Base-by-base conservation (phyloP, 495 filamentous ascomycete species). In the Bathelium albidoporum region DNA sequence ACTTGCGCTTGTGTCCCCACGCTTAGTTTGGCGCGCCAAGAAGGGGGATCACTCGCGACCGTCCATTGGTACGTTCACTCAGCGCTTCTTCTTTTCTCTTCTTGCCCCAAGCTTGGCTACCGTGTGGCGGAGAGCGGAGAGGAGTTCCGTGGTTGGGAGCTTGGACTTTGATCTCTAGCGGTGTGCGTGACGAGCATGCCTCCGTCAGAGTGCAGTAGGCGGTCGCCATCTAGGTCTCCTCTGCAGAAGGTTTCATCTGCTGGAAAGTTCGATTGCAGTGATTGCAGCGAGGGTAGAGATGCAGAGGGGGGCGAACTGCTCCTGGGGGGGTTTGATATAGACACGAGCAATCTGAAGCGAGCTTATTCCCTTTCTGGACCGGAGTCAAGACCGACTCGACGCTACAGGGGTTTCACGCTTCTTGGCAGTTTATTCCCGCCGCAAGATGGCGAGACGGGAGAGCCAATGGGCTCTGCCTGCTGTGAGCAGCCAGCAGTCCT, bases 381-480 rank as follows among this genome's bases (percentile, higher is more conserved):
- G 49, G 49, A 55, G 49, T 55, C 49, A 55, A 55, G 49, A 55
- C 49, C 49, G 49, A 55, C 12, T 55, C 49, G 22, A 55, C 49
- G 49, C 20, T 49, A 22, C 12, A 39, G 14, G 34, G 34, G 34
- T 39, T 14, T 39, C 34, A 39, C 14, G 34, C 14, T 39, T 39
- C 34, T 39, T 39, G 34, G 34, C 14, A 5, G 14, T 39, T 39
- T 39, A 39, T 39, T 39, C 14, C 34, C 34, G 34, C 34, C 34
- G 5, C 34, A 14, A 5, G 14, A 39, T 39, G 5, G 34, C 34
- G 34, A 14, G 34, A 5, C 5, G 34, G 14, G 34, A 39, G 22
- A 9, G 26, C 12, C 12, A 28, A 24, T 28, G 49, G 22, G 49
- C 49, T n/a, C 12, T 55, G 4, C 9, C 49, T 24, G 49, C 49